phyloP scores from a whole-genome alignment of 2,329 filamentous ascomycete species.

The Cercospora nicotianae region DNA sequence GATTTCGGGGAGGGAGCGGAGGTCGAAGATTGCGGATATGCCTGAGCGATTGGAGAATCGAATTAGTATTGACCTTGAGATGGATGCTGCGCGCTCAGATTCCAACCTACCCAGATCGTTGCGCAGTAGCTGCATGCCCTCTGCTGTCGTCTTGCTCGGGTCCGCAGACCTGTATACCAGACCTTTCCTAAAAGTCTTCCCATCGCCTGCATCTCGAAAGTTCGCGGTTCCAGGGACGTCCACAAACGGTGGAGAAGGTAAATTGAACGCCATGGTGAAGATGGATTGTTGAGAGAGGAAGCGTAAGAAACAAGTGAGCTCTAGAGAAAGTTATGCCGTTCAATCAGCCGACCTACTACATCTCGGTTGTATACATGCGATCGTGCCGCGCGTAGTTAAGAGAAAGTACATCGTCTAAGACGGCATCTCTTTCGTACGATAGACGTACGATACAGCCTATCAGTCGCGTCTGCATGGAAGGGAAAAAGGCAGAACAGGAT shows the following conservation, averaged over 20 bases:
- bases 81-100: not conserved
- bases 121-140: conserved; percentile 55
- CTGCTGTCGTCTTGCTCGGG: conserved; percentile 57
- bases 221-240: conserved; percentile 62
- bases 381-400: not conserved
- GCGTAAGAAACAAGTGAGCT: not conserved
- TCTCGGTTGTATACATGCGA: not conserved
- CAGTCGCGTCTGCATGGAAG: not conserved
- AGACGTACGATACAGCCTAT: not conserved
- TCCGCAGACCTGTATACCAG: conserved; percentile 70
- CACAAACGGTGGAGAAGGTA: conserved; percentile 39
- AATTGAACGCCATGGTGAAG: not conserved
- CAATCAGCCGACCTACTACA: not conserved
- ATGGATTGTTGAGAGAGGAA: not conserved
- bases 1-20: conserved; percentile 64
- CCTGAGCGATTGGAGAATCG: conserved; percentile 43
- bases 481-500: not conserved
- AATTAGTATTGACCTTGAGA: not conserved
- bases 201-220: conserved; percentile 63
- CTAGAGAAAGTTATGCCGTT: not conserved
- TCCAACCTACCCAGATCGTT: conserved; percentile 36
- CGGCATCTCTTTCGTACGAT: not conserved
- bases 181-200: conserved; percentile 49
- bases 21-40: conserved; percentile 67
- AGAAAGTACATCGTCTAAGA: not conserved